phyloP scores from a whole-genome alignment of 768 basidiomycete species.

The Macrolepiota albuminosa region DNA sequence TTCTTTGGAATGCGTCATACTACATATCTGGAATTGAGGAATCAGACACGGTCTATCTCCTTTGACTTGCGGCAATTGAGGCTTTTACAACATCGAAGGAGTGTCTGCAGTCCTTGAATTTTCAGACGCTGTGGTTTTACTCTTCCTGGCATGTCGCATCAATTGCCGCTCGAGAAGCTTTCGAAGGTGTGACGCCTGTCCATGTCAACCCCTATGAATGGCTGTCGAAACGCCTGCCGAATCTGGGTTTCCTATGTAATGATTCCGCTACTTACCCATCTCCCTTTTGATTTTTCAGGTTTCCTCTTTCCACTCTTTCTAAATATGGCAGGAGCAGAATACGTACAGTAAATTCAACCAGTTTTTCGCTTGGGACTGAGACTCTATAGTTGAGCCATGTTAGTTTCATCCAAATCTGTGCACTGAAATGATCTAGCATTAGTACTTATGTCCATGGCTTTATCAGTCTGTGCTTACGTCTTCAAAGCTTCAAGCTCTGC shows the following conservation, averaged over 20 bases:
- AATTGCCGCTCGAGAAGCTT: neutral
- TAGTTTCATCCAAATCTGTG: constrained; percentile 13
- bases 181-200: neutral
- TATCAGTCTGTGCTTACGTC: neutral
- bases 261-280: neutral
- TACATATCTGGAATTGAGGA: neutral
- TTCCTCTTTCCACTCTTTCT: neutral
- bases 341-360: neutral
- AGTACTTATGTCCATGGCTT: neutral
- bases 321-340: neutral
- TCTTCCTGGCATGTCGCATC: neutral
- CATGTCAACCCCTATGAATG: neutral
- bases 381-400: neutral
- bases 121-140: neutral
- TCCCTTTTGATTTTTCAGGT: neutral
- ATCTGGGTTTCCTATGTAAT: neutral
- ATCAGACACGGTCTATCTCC: no score
- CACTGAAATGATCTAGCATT: constrained; percentile 12
- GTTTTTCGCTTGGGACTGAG: neutral
- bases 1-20: neutral
- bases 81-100: neutral
- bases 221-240: neutral
- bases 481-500: constrained; percentile 11
- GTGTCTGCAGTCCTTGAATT: neutral
- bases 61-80: no score